Conservation (phyloP, 768 basidiomycete species). For the Mycena leptocephala region DNA sequence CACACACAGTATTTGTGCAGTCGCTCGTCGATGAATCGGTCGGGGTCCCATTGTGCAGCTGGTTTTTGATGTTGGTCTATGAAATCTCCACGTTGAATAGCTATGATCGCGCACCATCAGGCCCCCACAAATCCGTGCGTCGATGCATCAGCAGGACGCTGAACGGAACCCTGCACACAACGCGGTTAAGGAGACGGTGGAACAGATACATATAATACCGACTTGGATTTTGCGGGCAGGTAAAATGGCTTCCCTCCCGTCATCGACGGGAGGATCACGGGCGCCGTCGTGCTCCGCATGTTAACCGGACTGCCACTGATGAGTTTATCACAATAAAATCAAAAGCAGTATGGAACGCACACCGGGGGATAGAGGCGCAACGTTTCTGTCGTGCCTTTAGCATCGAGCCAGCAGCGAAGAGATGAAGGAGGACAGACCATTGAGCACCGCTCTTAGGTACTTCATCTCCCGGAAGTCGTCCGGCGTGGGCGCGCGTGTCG, state of each 20-base stretch:
- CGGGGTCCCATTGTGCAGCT: constrained; percentile 70
- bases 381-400: constrained; percentile 47
- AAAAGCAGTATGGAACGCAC: constrained; percentile 17
- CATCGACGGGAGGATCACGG: constrained; percentile 46
- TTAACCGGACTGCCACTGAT: not conserved
- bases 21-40: constrained; percentile 77
- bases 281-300: constrained; percentile 40
- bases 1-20: constrained; percentile 68
- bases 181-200: not conserved
- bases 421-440: constrained; percentile 52
- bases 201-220: not conserved
- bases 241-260: constrained; percentile 55
- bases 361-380: constrained; percentile 70
- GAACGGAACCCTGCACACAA: constrained; percentile 56
- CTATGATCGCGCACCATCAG: constrained; percentile 56
- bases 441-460: constrained; percentile 72
- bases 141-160: constrained; percentile 75
- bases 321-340: too few species aligned
- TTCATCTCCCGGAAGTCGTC: constrained; percentile 74
- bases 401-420: constrained; percentile 11
- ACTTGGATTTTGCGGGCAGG: constrained; percentile 58
- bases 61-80: constrained; percentile 34
- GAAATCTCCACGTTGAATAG: not conserved
- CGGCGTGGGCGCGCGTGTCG: constrained; percentile 62
- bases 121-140: constrained; percentile 76